phyloP scores from a whole-genome alignment of 2,329 filamentous ascomycete species.

The Fusarium udum region DNA sequence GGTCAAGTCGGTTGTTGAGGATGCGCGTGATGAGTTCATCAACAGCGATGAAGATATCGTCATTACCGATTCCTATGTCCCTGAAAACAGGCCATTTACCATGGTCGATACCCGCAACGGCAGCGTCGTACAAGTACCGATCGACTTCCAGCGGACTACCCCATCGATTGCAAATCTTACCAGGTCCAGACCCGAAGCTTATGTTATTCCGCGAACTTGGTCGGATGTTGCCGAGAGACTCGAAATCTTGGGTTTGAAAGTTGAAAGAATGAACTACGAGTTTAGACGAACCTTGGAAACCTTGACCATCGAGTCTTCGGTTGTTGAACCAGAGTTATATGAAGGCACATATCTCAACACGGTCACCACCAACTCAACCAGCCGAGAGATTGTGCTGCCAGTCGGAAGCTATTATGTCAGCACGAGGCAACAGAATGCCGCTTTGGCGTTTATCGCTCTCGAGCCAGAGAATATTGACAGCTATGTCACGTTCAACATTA shows the following conservation, averaged over 20 bases:
- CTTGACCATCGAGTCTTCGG: background rate
- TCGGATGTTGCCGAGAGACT: background rate
- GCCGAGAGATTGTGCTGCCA: background rate
- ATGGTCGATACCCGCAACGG: slow-evolving; percentile 12
- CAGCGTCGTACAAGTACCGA: background rate
- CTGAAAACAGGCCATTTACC: background rate
- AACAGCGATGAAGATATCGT: slow-evolving; percentile 9
- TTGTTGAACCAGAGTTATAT: background rate
- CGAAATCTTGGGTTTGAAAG: background rate
- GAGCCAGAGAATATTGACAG: slow-evolving; percentile 24
- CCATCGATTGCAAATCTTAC: slow-evolving; percentile 14
- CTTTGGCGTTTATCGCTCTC: slow-evolving; percentile 4
- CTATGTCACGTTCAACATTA: slow-evolving; percentile 17
- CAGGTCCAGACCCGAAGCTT: background rate
- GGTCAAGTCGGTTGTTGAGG: slow-evolving; percentile 1
- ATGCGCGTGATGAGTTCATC: slow-evolving; percentile 3
- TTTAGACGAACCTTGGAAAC: background rate
- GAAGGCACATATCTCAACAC: slow-evolving; percentile 15
- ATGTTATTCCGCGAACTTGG: slow-evolving; percentile 8
- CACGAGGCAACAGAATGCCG: slow-evolving; percentile 11
- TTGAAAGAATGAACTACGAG: slow-evolving; percentile 3
- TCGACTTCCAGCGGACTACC: slow-evolving; percentile 10
- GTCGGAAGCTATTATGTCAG: slow-evolving; percentile 11
- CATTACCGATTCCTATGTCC: background rate
- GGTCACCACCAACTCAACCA: slow-evolving; percentile 3